Base-by-base conservation (phyloP, 768 basidiomycete species). In the Calocybe indica region DNA sequence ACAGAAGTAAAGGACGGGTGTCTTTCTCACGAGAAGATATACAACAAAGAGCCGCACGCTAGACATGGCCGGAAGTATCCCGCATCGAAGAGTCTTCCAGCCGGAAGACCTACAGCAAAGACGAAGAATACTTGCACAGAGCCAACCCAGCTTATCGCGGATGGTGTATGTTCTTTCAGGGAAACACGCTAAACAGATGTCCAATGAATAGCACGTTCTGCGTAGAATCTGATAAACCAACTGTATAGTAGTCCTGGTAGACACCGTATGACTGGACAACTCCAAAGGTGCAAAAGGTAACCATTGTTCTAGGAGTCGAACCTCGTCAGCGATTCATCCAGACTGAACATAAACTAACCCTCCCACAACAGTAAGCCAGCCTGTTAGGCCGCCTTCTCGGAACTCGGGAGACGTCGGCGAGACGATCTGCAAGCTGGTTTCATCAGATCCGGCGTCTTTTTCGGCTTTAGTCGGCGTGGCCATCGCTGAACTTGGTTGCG, bases 241-340 rank as follows among this genome's bases (percentile, higher is more conserved):
- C 74, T 22, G 70, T 72, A 48, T 78, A 78, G 48, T 71, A 76
- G 52, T 76, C 76, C 55, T 77, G 72, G 55, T 73, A 78, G 13
- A 76, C 74, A n/a, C 71, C 71, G 51, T 73, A 75, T 6, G 73
- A 72, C 47, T 75, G 73, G 7, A 75, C 70, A 5, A 69, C 66
- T 6, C 76, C 75, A 51, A 78, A 75, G 0, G 74, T 74, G 53
- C 72, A 73, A 44, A 76, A 78, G 4, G 69, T 60, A 8, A 72
- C 62, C 58, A 76, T 65, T 6, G 60, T 61, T 29, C 75, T 75
- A 40, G 33, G 22, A 4, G 34, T 47, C 13, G 10, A 43, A 22
- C 22, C 22, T 22, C 22, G 22, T 22, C 22, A 22, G 22, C 47
- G 34, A 38, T 40, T 43, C 43, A 46, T 34, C 44, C 13, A n/a